Base-by-base conservation (phyloP, 208 protist genomes). In the Leptomonas seymouri region DNA sequence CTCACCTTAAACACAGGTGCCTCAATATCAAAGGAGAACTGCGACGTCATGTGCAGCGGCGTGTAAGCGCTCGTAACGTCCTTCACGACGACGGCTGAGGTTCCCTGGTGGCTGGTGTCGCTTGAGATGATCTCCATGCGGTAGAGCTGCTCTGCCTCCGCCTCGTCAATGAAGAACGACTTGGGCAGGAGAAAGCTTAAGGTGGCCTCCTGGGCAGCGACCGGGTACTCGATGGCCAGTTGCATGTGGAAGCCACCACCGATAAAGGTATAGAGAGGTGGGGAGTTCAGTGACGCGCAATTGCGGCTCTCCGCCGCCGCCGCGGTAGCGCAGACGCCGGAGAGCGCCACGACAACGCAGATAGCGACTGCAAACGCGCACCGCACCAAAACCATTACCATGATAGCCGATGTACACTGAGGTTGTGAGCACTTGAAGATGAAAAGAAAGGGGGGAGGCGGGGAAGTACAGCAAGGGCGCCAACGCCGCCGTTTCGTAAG, bases 191-290 rank as follows among this genome's bases (percentile, higher is more conserved):
- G 65, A 14, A 93, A 67, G 28, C 45, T 71, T 14, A 93, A 58
- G 23, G 27, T 50, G 18, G 83, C 59, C 0, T 50, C 63, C 5
- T 78, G 59, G 15, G 71, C 60, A 15, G 51, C 31, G 0, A 79
- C 49, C 5, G 84, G 80, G 65, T 86, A 88, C 53, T 91, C 82
- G 9, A 95, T 59, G 28, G 76, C 84, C 4, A 95, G 76, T 51
- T 90, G 77, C 86, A 93, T 90, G 74, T 95, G 86, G 68, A 90
- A 93, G 5, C 90, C 86, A 25, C 74, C 85, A 2, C 87, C 87
- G 63, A 72, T 61, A 60, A 80, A 73, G 16, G 67, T 64, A 55
- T 74, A 82, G 39, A 31, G 55, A 5, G 66, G 67, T 16, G 71
- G 28, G 7, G 59, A 25, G 30, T 5, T 12, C 18, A 67, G n/a